phyloP scores from a whole-genome alignment of 257 asterid species.

The Penstemon eatonii region DNA sequence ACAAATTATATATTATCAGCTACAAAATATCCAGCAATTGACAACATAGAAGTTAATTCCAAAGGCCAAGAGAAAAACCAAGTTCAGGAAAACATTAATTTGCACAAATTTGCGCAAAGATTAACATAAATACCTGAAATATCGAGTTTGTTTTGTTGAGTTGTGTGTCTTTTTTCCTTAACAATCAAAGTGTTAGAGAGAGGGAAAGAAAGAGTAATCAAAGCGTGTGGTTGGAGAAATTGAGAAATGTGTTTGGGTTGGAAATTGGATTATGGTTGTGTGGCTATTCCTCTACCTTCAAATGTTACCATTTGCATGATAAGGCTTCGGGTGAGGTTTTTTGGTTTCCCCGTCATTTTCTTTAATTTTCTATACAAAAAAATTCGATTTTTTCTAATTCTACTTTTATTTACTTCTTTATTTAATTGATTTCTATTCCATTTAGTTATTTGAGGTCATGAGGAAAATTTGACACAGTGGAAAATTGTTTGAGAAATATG shows the following conservation, averaged over 20 bases:
- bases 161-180: not conserved
- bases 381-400: too few species aligned
- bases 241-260: conserved; percentile 27
- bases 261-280: conserved; percentile 51
- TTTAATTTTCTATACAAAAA: not conserved
- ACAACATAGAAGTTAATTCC: not conserved
- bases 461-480: too few species aligned
- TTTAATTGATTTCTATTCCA: too few species aligned
- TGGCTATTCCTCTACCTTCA: conserved; percentile 65
- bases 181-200: conserved; percentile 24
- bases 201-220: not conserved
- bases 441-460: too few species aligned
- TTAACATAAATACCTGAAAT: conserved; percentile 32
- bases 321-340: conserved; percentile 49
- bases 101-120: not conserved
- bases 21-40: conserved; percentile 22
- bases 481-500: too few species aligned
- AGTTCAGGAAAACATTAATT: conserved; percentile 20
- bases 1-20: not conserved
- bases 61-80: conserved; percentile 14
- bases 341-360: not conserved
- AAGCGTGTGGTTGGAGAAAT: conserved; percentile 28
- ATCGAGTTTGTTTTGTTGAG: conserved; percentile 20
- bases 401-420: too few species aligned
- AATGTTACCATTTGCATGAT: conserved; percentile 49